Conservation (phyloP, 2,329 filamentous ascomycete species). For the Onygenales sp. region DNA sequence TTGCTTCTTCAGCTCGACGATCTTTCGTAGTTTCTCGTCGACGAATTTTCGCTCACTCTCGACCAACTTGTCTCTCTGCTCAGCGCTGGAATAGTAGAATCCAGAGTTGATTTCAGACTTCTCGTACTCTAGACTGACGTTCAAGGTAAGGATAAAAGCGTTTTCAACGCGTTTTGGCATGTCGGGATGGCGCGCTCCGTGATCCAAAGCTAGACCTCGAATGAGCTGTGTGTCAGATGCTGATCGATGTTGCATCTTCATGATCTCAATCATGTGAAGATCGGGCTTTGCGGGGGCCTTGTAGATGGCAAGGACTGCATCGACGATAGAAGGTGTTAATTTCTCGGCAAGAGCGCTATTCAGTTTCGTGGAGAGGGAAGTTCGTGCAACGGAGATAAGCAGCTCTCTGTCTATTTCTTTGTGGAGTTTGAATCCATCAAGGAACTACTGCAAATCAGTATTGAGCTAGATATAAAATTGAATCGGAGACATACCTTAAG, state of each 20-base stretch:
- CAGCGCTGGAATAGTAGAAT: conserved; percentile 96
- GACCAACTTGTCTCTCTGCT: conserved; percentile 94
- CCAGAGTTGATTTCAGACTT: conserved; percentile 99
- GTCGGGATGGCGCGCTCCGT: conserved; percentile 91
- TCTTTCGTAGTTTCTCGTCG: conserved; percentile 92
- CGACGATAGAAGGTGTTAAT: conserved; percentile 90
- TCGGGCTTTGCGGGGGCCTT: conserved; percentile 84
- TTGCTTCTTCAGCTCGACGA: conserved; percentile 95
- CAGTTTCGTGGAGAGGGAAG: conserved; percentile 90
- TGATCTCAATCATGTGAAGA: conserved; percentile 98
- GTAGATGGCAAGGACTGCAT: conserved; percentile 92
- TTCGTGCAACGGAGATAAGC: conserved; percentile 83
- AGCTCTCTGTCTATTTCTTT: conserved; percentile 88
- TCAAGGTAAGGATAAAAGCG: conserved; percentile 87
- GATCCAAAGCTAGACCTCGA: conserved; percentile 82
- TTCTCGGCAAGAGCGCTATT: conserved; percentile 81
- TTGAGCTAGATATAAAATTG: not conserved
- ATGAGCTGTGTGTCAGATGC: conserved; percentile 95
- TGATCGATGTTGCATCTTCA: conserved; percentile 99
- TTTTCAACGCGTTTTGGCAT: conserved; percentile 97
- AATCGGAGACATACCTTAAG: conserved; percentile 54
- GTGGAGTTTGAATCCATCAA: conserved; percentile 85
- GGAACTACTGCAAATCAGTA: conserved; percentile 51
- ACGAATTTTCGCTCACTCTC: conserved; percentile 95
- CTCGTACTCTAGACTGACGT: conserved; percentile 96